These are phyloP conservation scores for Entomortierella lignicola DNA, from an alignment of 192 early-diverging fungal species.

Conservation along the genomic window DNA sequence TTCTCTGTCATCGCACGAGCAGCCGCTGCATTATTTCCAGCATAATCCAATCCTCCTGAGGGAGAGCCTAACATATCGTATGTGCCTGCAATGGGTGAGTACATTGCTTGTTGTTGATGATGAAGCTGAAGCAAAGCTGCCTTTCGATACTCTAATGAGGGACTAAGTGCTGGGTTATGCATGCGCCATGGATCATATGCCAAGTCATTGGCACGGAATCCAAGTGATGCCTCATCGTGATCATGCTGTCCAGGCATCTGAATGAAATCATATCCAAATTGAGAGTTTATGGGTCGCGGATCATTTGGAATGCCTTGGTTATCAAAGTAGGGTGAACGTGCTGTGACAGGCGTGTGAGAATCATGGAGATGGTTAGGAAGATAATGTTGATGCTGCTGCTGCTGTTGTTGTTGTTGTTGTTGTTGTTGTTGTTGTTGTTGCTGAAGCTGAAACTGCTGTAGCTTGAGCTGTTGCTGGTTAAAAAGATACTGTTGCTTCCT, in stretches of 20 bases:
- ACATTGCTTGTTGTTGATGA: conserved; percentile 43
- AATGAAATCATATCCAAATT: conserved; percentile 47
- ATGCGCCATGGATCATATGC: conserved; percentile 50
- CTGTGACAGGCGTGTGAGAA: conserved; percentile 50
- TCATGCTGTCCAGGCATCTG: conserved; percentile 41
- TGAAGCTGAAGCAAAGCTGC: conserved; percentile 42
- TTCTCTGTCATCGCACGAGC: conserved; percentile 50
- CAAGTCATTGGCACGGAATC: conserved; percentile 45
- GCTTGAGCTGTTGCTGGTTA: conserved; percentile 61
- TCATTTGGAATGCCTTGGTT: conserved; percentile 48
- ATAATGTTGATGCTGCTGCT: conserved; percentile 21
- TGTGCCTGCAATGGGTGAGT: conserved; percentile 11
- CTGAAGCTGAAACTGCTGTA: conserved; percentile 60
- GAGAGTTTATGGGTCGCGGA: conserved; percentile 32
- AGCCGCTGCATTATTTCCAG: conserved; percentile 43
- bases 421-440: conserved; percentile 24
- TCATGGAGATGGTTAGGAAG: conserved; percentile 23
- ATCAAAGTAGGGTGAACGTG: conserved; percentile 48
- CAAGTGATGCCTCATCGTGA: conserved; percentile 47
- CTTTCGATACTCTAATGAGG: conserved; percentile 54
- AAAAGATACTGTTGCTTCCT: conserved; percentile 55
- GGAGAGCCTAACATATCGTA: conserved; percentile 27
- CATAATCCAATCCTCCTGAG: conserved; percentile 23
- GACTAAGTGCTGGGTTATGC: conserved; percentile 15
- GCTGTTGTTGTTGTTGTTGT: conserved; percentile 32